phyloP scores from a whole-genome alignment of 768 basidiomycete species.

The Collybiopsis confluens region DNA sequence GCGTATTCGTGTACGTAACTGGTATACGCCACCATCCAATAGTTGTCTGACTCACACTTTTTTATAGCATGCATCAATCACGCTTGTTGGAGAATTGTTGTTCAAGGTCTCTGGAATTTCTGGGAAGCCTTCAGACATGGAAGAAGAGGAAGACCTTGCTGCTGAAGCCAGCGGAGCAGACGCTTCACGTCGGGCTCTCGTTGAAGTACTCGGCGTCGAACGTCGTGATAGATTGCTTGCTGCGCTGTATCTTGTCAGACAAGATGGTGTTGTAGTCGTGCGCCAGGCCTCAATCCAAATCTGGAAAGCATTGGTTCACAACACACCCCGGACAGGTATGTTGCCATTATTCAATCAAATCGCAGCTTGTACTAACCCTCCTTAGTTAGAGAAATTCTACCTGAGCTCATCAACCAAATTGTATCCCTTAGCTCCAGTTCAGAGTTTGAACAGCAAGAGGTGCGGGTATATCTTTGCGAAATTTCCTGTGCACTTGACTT shows the following conservation, averaged over 20 bases:
- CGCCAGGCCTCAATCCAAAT: slow-evolving; percentile 91
- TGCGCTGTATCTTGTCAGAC: slow-evolving; percentile 87
- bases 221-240: slow-evolving; percentile 89
- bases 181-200: slow-evolving; percentile 77
- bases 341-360: neutral
- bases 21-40: neutral
- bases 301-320: slow-evolving; percentile 97
- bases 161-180: slow-evolving; percentile 69
- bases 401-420: slow-evolving; percentile 76
- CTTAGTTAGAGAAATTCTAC: slow-evolving; percentile 83
- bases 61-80: slow-evolving; percentile 86
- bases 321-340: slow-evolving; percentile 85
- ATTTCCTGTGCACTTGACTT: neutral
- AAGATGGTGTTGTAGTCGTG: slow-evolving; percentile 86
- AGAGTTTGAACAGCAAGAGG: slow-evolving; percentile 89
- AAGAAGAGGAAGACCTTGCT: slow-evolving; percentile 61
- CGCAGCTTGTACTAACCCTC: slow-evolving; percentile 6
- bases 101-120: slow-evolving; percentile 98
- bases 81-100: slow-evolving; percentile 89
- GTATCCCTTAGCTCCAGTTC: slow-evolving; percentile 73
- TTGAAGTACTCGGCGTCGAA: slow-evolving; percentile 84
- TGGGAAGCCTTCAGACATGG: slow-evolving; percentile 74
- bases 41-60: slow-evolving; percentile 8
- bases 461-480: slow-evolving; percentile 24
- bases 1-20: slow-evolving; percentile 86